Conservation (phyloP, 176 grass and related monocot species). For the Sorghum bicolor region Sorghum_bicolor_NCBIv3 NC_012875.2:56155001-56155500, state of each 20-base stretch:
- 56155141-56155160: neutral
- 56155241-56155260: neutral
- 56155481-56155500: too few species aligned
- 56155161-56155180: neutral
- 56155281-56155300: neutral
- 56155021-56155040: neutral
- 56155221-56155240: neutral
- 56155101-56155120: neutral
- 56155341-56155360: neutral
- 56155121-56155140: neutral
- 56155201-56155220: neutral
- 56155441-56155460: neutral
- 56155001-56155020: neutral
- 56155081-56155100: neutral
- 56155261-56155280: neutral
- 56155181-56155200: neutral
- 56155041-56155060: neutral
- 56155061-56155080: neutral
- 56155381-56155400: neutral
- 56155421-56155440: neutral
- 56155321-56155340: neutral
- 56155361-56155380: constrained; percentile 16
- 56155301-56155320: neutral
- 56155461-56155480: neutral
- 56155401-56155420: neutral